A percentile compares a stretch with the other conserved stretches of the same genome.
Evolutionary conservation across 352 stramenopile genomes (phyloP).

Genomic region (Phytophthora europaea): DNA sequence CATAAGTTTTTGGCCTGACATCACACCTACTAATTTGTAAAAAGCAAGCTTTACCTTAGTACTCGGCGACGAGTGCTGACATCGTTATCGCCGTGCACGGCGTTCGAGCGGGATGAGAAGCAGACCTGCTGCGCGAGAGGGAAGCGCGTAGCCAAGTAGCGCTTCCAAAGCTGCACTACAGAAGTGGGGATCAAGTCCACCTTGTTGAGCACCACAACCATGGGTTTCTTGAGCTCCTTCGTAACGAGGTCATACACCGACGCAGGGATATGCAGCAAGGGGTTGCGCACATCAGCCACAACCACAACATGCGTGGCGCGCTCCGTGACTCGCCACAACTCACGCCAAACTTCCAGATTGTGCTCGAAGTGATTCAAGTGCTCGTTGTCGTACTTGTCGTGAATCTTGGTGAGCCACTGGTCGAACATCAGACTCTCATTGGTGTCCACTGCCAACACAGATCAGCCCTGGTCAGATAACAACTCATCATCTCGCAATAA

Average conservation of each 20-base stretch:
- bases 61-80: slow-evolving; percentile 76
- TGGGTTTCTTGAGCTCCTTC: slow-evolving; percentile 75
- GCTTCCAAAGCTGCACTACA: slow-evolving; percentile 76
- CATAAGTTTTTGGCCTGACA: background rate
- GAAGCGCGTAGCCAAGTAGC: slow-evolving; percentile 71
- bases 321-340: slow-evolving; percentile 90
- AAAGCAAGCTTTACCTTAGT: slow-evolving; percentile 48
- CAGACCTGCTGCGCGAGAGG: slow-evolving; percentile 73
- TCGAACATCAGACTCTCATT: slow-evolving; percentile 91
- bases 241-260: slow-evolving; percentile 87
- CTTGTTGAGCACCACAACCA: slow-evolving; percentile 90
- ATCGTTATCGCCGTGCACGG: slow-evolving; percentile 74
- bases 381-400: slow-evolving; percentile 86
- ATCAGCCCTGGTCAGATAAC: slow-evolving; percentile 1
- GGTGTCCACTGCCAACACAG: slow-evolving; percentile 59
- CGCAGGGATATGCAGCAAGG: slow-evolving; percentile 82
- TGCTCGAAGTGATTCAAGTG: slow-evolving; percentile 90
- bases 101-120: slow-evolving; percentile 83
- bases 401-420: slow-evolving; percentile 87
- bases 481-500: too few species aligned
- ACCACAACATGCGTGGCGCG: slow-evolving; percentile 84
- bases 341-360: slow-evolving; percentile 88
- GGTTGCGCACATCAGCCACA: slow-evolving; percentile 85
- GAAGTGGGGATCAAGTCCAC: slow-evolving; percentile 76
- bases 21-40: background rate